Evolutionary conservation across 2,329 filamentous ascomycete genomes (phyloP).

Genomic region (Teratosphaeria nubilosa): DNA sequence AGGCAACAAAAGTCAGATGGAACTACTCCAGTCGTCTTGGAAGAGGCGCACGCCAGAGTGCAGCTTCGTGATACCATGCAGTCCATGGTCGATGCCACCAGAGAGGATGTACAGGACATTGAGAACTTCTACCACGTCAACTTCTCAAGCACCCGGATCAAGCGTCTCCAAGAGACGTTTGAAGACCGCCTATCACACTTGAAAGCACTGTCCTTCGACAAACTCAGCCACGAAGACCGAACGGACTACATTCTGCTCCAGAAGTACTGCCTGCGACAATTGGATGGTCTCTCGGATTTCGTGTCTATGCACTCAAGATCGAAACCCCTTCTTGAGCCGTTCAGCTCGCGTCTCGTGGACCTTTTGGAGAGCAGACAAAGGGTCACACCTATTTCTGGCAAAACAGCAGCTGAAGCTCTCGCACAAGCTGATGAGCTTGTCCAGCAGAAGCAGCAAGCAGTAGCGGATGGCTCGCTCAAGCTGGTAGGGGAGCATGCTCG

Average conservation of each 20-base stretch:
- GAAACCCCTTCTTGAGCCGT: slow-evolving; percentile 33
- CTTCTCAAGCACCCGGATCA: background rate
- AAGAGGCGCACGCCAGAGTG: background rate
- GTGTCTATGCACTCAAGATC: background rate
- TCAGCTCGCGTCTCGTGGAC: slow-evolving; percentile 30
- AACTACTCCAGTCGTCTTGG: background rate
- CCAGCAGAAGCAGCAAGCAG: slow-evolving; percentile 22
- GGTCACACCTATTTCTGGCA: slow-evolving; percentile 34
- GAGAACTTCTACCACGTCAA: slow-evolving; percentile 1
- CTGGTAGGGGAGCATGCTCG: slow-evolving; percentile 21
- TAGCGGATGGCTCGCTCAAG: slow-evolving; percentile 27
- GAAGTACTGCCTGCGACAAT: background rate
- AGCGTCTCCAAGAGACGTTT: background rate
- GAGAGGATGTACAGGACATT: slow-evolving; percentile 1
- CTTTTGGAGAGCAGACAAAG: slow-evolving; percentile 42
- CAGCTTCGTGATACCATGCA: background rate
- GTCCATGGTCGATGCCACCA: background rate
- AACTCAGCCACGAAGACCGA: background rate
- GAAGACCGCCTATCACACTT: background rate
- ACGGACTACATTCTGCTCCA: background rate
- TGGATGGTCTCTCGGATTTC: background rate
- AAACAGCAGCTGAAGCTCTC: slow-evolving; percentile 35
- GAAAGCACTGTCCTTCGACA: background rate
- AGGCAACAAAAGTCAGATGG: background rate
- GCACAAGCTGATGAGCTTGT: slow-evolving; percentile 28